A percentile compares a stretch with the other conserved stretches of the same genome.
Evolutionary conservation across 345 rosid species (phyloP).

Genomic region (Orychophragmus violaceus): DNA sequence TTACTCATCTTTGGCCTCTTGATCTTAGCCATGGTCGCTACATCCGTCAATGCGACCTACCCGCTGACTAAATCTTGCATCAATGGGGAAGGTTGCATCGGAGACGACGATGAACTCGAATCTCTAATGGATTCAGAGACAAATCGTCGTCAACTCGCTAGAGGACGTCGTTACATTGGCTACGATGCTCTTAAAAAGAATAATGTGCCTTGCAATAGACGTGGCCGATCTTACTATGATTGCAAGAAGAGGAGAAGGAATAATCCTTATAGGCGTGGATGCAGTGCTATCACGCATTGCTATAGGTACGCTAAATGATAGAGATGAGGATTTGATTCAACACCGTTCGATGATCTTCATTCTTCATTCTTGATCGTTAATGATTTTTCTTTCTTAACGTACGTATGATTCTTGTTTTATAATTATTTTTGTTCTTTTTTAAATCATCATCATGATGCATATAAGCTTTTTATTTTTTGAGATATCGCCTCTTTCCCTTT

Average conservation of each 20-base stretch:
- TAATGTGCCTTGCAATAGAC: constrained; percentile 39
- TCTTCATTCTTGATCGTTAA: constrained; percentile 18
- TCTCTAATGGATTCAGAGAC: constrained; percentile 37
- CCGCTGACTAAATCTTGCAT: constrained; percentile 27
- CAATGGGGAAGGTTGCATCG: constrained; percentile 29
- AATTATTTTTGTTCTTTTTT: not conserved
- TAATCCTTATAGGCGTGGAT: constrained; percentile 53
- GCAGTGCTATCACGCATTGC: constrained; percentile 48
- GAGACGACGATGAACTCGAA: constrained; percentile 31
- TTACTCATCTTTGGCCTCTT: constrained; percentile 27
- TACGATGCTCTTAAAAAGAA: constrained; percentile 35
- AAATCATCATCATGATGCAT: constrained; percentile 24
- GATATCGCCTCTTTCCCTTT: not conserved
- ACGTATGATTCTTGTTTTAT: not conserved
- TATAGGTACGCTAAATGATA: constrained; percentile 28
- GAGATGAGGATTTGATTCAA: constrained; percentile 11
- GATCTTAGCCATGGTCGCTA: constrained; percentile 22
- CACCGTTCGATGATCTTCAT: constrained; percentile 13
- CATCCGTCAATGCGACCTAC: constrained; percentile 18
- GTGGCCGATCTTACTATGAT: constrained; percentile 50
- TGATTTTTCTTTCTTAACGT: constrained; percentile 5
- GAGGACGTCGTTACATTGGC: constrained; percentile 38
- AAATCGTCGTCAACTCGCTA: constrained; percentile 27
- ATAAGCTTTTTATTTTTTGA: constrained; percentile 14
- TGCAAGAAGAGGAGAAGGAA: constrained; percentile 30